Percentiles rank a stretch among this genome's conserved stretches.
phyloP scores from a whole-genome alignment of 805 yeast genomes.

The Kuraishia molischiana region DNA sequence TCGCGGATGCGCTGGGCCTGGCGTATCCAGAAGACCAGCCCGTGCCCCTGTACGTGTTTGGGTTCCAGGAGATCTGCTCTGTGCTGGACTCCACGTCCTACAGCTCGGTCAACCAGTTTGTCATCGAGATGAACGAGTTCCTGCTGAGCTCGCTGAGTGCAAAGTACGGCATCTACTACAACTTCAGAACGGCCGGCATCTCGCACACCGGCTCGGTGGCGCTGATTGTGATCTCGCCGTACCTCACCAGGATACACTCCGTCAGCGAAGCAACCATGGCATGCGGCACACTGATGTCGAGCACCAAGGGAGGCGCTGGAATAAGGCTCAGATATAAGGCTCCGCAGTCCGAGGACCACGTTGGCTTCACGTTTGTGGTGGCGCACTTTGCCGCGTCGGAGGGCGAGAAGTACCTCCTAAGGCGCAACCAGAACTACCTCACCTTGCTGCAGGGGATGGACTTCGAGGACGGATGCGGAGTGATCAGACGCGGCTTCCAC shows the following conservation, averaged over 20 bases:
- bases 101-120: conserved; percentile 22
- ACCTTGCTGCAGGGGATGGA: conserved; percentile 42
- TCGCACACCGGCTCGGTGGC: conserved; percentile 52
- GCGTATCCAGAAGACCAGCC: conserved; percentile 17
- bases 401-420: conserved; percentile 35
- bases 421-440: conserved; percentile 44
- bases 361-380: conserved; percentile 49
- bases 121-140: conserved; percentile 25
- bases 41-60: conserved; percentile 46
- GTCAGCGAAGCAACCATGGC: conserved; percentile 25
- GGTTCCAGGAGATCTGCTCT: conserved; percentile 56
- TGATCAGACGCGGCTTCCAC: conserved; percentile 44
- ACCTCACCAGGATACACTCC: conserved; percentile 15
- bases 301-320: conserved; percentile 70
- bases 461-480: conserved; percentile 47
- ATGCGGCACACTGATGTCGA: conserved; percentile 51
- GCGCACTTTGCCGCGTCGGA: conserved; percentile 78
- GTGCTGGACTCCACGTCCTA: conserved; percentile 43
- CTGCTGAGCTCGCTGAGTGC: conserved; percentile 24
- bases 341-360: conserved; percentile 8
- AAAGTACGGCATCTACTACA: conserved; percentile 21
- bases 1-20: conserved; percentile 18
- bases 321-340: conserved; percentile 32
- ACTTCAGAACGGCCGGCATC: conserved; percentile 31
- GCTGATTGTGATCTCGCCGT: conserved; percentile 37